Evolutionary conservation across 176 grass and related monocot genomes (phyloP).

Genomic region (Tillandsia fasciculata): DNA sequence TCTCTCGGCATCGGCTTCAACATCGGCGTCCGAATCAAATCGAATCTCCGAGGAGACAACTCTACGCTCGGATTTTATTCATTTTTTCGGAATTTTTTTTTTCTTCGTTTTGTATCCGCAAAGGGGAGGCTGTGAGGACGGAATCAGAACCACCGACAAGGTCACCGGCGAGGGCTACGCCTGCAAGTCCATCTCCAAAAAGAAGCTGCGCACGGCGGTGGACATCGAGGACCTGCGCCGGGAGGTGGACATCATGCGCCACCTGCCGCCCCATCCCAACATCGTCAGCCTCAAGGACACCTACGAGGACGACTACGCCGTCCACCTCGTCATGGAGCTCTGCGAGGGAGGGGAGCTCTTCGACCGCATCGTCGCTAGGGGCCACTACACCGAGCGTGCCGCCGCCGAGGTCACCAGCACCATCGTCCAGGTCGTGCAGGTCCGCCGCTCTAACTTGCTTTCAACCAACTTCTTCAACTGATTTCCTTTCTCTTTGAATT

Average conservation of each 20-base stretch:
- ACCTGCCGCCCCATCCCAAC: conserved; percentile 66
- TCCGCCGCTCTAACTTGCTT: too few species aligned
- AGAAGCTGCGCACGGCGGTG: conserved; percentile 36
- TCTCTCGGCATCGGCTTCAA: too few species aligned
- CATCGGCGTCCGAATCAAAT: too few species aligned
- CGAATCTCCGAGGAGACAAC: too few species aligned
- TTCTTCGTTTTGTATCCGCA: too few species aligned
- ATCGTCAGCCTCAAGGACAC: conserved; percentile 79
- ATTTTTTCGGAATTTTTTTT: too few species aligned
- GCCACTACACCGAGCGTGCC: conserved; percentile 83
- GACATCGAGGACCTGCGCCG: conserved; percentile 90
- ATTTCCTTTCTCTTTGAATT: too few species aligned
- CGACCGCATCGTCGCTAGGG: conserved; percentile 79
- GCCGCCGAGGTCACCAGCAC: conserved; percentile 72
- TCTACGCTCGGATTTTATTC: too few species aligned
- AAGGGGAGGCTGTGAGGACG: too few species aligned
- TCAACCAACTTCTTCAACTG: too few species aligned
- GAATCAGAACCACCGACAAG: conserved; percentile 23
- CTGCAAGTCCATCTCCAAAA: conserved; percentile 29
- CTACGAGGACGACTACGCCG: conserved; percentile 83
- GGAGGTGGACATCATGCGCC: conserved; percentile 97
- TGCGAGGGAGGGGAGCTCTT: conserved; percentile 97
- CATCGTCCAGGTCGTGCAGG: conserved; percentile 96
- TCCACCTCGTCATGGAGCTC: conserved; percentile 97
- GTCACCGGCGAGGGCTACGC: conserved; percentile 14